phyloP scores from a whole-genome alignment of 306 rosid genomes.

The Dicorynia guianensis region DNA sequence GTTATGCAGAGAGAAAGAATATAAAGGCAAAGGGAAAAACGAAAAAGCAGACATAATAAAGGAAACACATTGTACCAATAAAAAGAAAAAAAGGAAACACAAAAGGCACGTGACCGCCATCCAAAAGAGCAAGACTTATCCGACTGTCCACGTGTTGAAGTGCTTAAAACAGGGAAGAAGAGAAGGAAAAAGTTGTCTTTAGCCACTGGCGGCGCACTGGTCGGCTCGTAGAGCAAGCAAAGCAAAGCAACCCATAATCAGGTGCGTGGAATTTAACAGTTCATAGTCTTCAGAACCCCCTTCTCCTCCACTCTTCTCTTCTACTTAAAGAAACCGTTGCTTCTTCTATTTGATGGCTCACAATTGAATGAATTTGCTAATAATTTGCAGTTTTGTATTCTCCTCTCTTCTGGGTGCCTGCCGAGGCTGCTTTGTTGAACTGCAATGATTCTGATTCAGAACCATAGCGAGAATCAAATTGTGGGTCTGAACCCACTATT shows the following conservation, averaged over 20 bases:
- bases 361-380: background rate
- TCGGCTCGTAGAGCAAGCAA: conserved; percentile 38
- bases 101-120: conserved; percentile 45
- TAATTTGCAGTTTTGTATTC: background rate
- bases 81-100: conserved; percentile 2
- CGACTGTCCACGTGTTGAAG: conserved; percentile 55
- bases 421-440: background rate
- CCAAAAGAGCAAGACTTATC: conserved; percentile 20
- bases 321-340: background rate
- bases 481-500: conserved; percentile 50
- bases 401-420: background rate
- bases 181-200: background rate
- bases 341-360: background rate
- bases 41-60: too few species aligned
- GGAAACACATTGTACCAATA: background rate
- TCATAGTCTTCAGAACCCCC: background rate
- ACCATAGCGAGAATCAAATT: conserved; percentile 6
- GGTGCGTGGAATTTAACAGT: conserved; percentile 40
- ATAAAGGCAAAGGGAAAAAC: too few species aligned
- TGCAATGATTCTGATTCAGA: conserved; percentile 44
- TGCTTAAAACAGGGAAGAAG: conserved; percentile 19
- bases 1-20: background rate
- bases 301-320: background rate
- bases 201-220: conserved; percentile 53
- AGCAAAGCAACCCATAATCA: conserved; percentile 38